Conservation (phyloP, 2,329 filamentous ascomycete genomes). For the Alternaria postmessia region DNA sequence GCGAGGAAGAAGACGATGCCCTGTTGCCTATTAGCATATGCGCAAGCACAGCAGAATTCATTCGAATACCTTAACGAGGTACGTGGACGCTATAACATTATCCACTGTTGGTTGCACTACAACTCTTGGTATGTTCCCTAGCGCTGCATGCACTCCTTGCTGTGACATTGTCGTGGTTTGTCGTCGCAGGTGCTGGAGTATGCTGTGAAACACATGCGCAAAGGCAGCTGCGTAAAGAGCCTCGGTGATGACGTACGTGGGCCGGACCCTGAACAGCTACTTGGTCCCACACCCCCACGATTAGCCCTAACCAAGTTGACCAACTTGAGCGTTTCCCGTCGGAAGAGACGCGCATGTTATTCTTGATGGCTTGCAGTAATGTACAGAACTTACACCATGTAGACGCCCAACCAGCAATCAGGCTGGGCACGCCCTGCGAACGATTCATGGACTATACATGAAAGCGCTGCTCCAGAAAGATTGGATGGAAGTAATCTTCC, state of each 20-base stretch:
- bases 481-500: not conserved
- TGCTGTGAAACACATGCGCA: conserved; percentile 6
- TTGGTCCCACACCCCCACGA: not conserved
- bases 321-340: conserved; percentile 12
- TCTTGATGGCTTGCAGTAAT: not conserved
- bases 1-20: conserved; percentile 84
- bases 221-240: conserved; percentile 7
- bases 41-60: not conserved
- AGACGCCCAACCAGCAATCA: not conserved
- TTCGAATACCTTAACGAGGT: conserved; percentile 41
- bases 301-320: not conserved
- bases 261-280: not conserved
- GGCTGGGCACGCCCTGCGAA: not conserved
- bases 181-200: not conserved
- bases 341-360: not conserved
- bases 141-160: conserved; percentile 45
- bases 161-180: conserved; percentile 35
- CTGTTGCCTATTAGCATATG: conserved; percentile 46
- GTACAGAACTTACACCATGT: not conserved
- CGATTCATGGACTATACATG: not conserved
- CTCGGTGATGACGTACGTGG: conserved; percentile 16
- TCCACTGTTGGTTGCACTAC: conserved; percentile 41
- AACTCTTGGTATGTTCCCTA: conserved; percentile 34
- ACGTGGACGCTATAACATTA: conserved; percentile 37
- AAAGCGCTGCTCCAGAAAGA: not conserved